Percentiles rank a stretch among this genome's conserved stretches.
These are phyloP conservation scores for Claviceps africana DNA, from an alignment of 2,329 filamentous ascomycete species.

Conservation along the genomic window DNA sequence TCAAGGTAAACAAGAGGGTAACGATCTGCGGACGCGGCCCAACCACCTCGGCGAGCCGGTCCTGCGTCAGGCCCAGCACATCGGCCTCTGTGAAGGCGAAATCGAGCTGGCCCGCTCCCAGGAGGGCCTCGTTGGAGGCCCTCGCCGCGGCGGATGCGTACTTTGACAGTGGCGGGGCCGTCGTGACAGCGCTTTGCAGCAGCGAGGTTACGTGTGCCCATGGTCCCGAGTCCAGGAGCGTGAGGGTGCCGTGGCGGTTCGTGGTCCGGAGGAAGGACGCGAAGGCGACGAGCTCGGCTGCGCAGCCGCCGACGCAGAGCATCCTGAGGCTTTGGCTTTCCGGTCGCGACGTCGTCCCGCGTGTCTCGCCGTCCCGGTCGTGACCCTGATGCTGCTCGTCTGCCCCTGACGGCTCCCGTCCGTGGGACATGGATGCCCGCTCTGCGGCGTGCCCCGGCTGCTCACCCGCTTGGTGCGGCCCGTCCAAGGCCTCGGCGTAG, in stretches of 20 bases:
- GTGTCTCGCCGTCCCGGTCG: not conserved
- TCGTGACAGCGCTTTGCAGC: slow-evolving; percentile 43
- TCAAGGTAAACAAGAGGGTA: slow-evolving; percentile 86
- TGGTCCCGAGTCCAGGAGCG: slow-evolving; percentile 67
- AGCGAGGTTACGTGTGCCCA: slow-evolving; percentile 53
- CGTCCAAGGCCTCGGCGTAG: slow-evolving; percentile 18
- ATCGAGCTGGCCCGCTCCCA: slow-evolving; percentile 24
- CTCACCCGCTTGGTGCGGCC: not conserved
- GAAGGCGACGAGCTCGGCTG: slow-evolving; percentile 47
- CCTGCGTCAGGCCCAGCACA: slow-evolving; percentile 27
- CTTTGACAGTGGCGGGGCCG: slow-evolving; percentile 33
- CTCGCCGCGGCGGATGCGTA: slow-evolving; percentile 36
- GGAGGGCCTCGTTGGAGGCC: slow-evolving; percentile 30
- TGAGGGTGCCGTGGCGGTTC: slow-evolving; percentile 27
- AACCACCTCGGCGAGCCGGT: slow-evolving; percentile 19
- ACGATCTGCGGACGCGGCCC: slow-evolving; percentile 38
- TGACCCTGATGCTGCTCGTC: not conserved
- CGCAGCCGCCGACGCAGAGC: slow-evolving; percentile 41
- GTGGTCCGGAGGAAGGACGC: slow-evolving; percentile 27
- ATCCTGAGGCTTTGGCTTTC: slow-evolving; percentile 23
- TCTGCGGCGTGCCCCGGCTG: not conserved
- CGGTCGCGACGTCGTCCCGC: not conserved
- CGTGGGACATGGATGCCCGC: not conserved
- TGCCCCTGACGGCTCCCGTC: not conserved
- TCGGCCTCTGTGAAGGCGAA: slow-evolving; percentile 34